Percentiles rank a stretch among this genome's conserved stretches.
Evolutionary conservation across 495 filamentous ascomycete genomes (phyloP).

Genomic region (Penicillium argentinense): DNA sequence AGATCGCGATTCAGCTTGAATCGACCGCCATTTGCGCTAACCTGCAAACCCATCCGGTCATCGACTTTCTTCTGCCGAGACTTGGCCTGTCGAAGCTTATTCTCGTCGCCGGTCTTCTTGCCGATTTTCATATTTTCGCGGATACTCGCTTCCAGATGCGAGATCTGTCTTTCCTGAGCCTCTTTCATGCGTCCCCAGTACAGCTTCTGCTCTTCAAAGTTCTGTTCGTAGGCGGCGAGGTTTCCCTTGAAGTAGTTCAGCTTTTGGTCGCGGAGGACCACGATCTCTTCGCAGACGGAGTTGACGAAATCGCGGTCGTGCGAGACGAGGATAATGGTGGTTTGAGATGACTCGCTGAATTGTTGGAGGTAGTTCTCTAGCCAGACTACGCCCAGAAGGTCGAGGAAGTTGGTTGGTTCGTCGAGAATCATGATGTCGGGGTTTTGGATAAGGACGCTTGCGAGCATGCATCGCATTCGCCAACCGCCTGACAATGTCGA

Average conservation of each 20-base stretch:
- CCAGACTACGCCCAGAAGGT: conserved; percentile 81
- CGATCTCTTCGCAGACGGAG: conserved; percentile 70
- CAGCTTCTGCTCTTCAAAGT: conserved; percentile 62
- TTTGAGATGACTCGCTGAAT: conserved; percentile 40
- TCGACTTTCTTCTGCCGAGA: conserved; percentile 79
- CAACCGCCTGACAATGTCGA: conserved; percentile 74
- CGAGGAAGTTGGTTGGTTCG: conserved; percentile 84
- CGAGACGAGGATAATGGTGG: conserved; percentile 66
- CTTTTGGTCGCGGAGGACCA: conserved; percentile 67
- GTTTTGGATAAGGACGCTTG: conserved; percentile 64
- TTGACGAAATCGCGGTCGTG: conserved; percentile 78
- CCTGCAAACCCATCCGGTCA: conserved; percentile 72
- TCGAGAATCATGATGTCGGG: conserved; percentile 80
- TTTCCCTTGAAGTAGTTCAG: conserved; percentile 67
- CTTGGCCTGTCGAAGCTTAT: conserved; percentile 75
- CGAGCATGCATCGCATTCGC: conserved; percentile 71
- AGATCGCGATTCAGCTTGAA: conserved; percentile 81
- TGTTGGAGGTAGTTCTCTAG: conserved; percentile 66
- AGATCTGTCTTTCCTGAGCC: conserved; percentile 71
- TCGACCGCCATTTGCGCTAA: conserved; percentile 63
- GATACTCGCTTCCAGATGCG: conserved; percentile 75
- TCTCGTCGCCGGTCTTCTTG: conserved; percentile 72
- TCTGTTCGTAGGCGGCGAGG: conserved; percentile 64
- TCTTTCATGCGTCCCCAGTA: conserved; percentile 74
- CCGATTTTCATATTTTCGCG: conserved; percentile 66